A percentile compares a stretch with the other conserved stretches of the same genome.
phyloP scores from a whole-genome alignment of 768 basidiomycete species.

The Hydnomerulius pinastri region DNA sequence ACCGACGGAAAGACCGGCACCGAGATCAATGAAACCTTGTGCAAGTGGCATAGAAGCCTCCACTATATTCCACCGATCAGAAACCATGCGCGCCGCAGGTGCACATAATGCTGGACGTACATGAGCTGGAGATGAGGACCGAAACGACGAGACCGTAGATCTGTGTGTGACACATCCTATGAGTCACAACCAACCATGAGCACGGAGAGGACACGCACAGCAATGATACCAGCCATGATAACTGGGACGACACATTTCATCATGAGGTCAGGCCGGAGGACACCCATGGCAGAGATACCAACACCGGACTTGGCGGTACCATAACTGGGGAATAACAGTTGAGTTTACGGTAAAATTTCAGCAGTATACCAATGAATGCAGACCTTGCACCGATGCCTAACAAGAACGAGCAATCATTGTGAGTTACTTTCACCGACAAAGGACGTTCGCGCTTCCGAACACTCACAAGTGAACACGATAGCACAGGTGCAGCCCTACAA shows the following conservation, averaged over 20 bases:
- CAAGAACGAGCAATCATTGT: too few relatives aligned
- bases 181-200: neutral
- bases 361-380: conserved; percentile 21
- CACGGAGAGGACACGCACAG: conserved; percentile 56
- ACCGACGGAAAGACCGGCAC: conserved; percentile 90
- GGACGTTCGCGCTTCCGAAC: neutral
- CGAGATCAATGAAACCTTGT: conserved; percentile 91
- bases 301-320: conserved; percentile 99
- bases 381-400: conserved; percentile 87
- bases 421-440: neutral
- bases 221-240: conserved; percentile 99
- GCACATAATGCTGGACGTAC: conserved; percentile 50
- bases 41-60: conserved; percentile 81
- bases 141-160: conserved; percentile 99
- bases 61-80: conserved; percentile 45
- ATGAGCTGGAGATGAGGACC: conserved; percentile 87
- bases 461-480: conserved; percentile 96
- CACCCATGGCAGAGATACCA: conserved; percentile 97
- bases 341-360: neutral
- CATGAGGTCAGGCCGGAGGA: conserved; percentile 94
- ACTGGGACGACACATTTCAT: conserved; percentile 98
- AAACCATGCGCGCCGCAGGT: neutral
- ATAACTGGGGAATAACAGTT: conserved; percentile 58
- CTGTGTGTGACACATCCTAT: conserved; percentile 43
- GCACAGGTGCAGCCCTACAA: conserved; percentile 90